Base-by-base conservation (phyloP, 768 basidiomycete species). In the Lanmaoa rubissima region DNA sequence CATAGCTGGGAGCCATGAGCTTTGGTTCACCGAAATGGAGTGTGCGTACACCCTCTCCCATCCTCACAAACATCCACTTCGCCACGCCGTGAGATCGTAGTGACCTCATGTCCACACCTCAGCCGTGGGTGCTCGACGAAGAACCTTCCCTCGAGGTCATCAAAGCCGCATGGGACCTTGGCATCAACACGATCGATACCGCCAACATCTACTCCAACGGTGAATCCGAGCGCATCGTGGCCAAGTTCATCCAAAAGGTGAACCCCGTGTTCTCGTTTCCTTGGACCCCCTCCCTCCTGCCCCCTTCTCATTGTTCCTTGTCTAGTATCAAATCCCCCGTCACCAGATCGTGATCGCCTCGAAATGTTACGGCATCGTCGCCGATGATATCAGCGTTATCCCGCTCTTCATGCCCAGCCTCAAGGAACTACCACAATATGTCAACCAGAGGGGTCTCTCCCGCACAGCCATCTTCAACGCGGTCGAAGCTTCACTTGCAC, bases 111-210 rank as follows among this genome's bases (percentile, higher is more conserved):
- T n/a, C 5, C n/a, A 28, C 3, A 31, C 6, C 26, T 39, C 26
- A 67, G 59, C 14, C 64, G 21, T 70, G 70, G 64, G 62, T 73
- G 16, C 57, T 70, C 6, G 68, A 60, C 1, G 71, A 71, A 51
- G 65, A 62, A 1, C 51, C 72, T n/a, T 68, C 72, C 0, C 51
- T 72, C 19, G 57, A 65, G 45, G 63, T 77, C 55, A 53, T 78
- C 48, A 75, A 76, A 55, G 65, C 68, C 11, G 78, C 78, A 4
- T 78, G 68, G 67, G 70, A 76, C 31, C 59, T 67, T 13, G 78
- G 78, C 4, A 69, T 79, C 56, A 75, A 68, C 53, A 76, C 73
- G 5, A 68, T 74, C 49, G 76, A 78, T 39, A 75, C 75, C 1
- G 74, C 75, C n/a, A 75, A 75, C 49, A 14, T 71, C 5, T 77